Percentiles rank a stretch among this genome's conserved stretches.
Evolutionary conservation across 2,329 filamentous ascomycete species (phyloP).

Genomic region (Gremmenia infestans): DNA sequence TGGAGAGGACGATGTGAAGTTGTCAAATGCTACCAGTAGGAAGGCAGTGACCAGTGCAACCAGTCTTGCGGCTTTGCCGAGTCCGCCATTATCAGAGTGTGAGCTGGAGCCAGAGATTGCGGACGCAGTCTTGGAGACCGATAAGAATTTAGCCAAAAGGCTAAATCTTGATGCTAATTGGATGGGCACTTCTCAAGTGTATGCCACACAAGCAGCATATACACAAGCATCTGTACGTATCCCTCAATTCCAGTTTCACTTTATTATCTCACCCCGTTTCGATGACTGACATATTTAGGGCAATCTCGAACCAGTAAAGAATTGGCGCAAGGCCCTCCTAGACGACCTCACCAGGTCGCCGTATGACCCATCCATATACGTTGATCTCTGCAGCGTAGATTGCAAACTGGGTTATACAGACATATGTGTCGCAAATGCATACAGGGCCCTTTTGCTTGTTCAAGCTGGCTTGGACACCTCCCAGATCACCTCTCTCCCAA

Average conservation of each 20-base stretch:
- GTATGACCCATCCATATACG: slow-evolving; percentile 17
- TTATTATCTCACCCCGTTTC: background rate
- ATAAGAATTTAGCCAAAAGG: background rate
- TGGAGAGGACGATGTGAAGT: background rate
- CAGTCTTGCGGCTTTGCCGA: background rate
- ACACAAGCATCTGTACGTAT: slow-evolving; percentile 14
- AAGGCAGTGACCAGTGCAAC: background rate
- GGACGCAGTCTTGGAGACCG: background rate
- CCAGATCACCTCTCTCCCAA: background rate
- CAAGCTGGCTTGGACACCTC: slow-evolving; percentile 12
- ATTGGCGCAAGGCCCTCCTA: slow-evolving; percentile 8
- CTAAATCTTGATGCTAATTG: slow-evolving; percentile 17
- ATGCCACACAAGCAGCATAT: background rate
- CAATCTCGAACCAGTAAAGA: slow-evolving; percentile 8
- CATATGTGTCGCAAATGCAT: slow-evolving; percentile 12
- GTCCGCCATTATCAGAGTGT: too few species aligned
- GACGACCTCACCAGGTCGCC: slow-evolving; percentile 8
- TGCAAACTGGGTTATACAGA: slow-evolving; percentile 23
- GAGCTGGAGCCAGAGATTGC: too few species aligned
- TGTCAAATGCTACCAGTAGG: background rate
- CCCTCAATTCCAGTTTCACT: background rate
- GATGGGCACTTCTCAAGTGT: slow-evolving; percentile 20
- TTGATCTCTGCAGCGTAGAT: slow-evolving; percentile 14
- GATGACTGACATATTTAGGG: slow-evolving; percentile 8
- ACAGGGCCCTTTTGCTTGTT: slow-evolving; percentile 21